phyloP scores from a whole-genome alignment of 345 rosid genomes.

The Gossypium stocksii region DNA sequence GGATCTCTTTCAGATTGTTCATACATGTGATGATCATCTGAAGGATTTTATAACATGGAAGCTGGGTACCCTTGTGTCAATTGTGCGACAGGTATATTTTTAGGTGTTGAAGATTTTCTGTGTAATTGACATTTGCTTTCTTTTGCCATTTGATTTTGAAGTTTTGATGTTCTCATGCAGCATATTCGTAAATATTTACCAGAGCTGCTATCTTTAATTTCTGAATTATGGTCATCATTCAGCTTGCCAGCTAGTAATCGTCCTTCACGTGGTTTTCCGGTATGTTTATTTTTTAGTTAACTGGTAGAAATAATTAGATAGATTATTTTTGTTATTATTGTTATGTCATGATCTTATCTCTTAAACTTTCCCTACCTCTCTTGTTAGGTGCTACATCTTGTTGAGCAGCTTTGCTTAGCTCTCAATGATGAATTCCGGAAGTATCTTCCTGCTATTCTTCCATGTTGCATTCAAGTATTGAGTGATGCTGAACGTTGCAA shows the following conservation, averaged over 20 bases:
- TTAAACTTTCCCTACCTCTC: not conserved
- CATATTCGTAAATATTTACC: slow-evolving; percentile 92
- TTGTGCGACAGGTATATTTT: slow-evolving; percentile 88
- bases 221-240: slow-evolving; percentile 95
- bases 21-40: slow-evolving; percentile 83
- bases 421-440: slow-evolving; percentile 94
- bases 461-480: slow-evolving; percentile 88
- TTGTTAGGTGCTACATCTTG: slow-evolving; percentile 82
- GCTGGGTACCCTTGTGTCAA: slow-evolving; percentile 92
- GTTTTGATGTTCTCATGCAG: slow-evolving; percentile 47
- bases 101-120: slow-evolving; percentile 9
- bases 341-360: not conserved
- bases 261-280: slow-evolving; percentile 84
- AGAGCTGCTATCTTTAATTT: slow-evolving; percentile 71
- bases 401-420: slow-evolving; percentile 97
- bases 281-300: slow-evolving; percentile 22
- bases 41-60: slow-evolving; percentile 97
- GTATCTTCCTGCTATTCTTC: slow-evolving; percentile 92
- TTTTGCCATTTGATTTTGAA: slow-evolving; percentile 17
- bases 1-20: slow-evolving; percentile 92
- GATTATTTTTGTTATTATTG: not conserved
- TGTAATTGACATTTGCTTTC: not conserved
- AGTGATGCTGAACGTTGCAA: slow-evolving; percentile 93
- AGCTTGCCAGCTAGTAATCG: slow-evolving; percentile 67
- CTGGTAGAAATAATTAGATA: not conserved